Evolutionary conservation across 768 basidiomycete genomes (phyloP), one percentile per base, ranked within the genome.

Genomic region (Antrodiella citrinella): DNA sequence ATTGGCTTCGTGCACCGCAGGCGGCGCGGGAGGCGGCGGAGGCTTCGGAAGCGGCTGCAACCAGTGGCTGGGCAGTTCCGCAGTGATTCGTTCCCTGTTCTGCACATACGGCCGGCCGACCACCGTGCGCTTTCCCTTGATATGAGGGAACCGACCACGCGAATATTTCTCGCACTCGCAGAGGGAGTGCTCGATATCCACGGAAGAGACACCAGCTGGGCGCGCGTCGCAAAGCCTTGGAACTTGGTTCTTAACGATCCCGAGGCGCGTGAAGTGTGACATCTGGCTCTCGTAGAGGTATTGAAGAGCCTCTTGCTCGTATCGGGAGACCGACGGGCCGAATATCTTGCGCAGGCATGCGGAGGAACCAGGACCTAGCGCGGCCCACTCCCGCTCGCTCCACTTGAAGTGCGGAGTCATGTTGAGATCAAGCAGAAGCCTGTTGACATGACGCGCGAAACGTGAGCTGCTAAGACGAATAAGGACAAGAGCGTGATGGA

Each of bases 121-220:
- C 49, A 73, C 58, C 15, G 56, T 67, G 41, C 76, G 69, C 20
- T 48, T 50, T 19, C 61, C 56, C 41, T 67, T 71, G 50, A 81
- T 59, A 10, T 63, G 38, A 2, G 79, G 77, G 61, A 80, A 75
- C 18, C 65, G 69, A n/a, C 67, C 67, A 43, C 86, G 82, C 39
- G 79, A 71, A 59, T 89, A 90, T 60, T 89, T 86, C 67, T 88
- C 84, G 42, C 84, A 72, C 61, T 91, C 88, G 66, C 88, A 91
- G 13, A 90, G 66, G 1, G 81, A 72, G 61, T 91, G 88, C 67
- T 91, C 88, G 48, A 90, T 69, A 61, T 91, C 88, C 30, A 80
- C 77, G 45, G 87, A 67, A 56, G 84, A 78, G 4, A 76, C 75
- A 11, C 59, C 60, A 1, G 52, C 53, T 2, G 56, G 47, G 11